Percentiles rank a stretch among this genome's conserved stretches.
Evolutionary conservation across 495 filamentous ascomycete genomes (phyloP).

Genomic region (Aspergillus egyptiacus): DNA sequence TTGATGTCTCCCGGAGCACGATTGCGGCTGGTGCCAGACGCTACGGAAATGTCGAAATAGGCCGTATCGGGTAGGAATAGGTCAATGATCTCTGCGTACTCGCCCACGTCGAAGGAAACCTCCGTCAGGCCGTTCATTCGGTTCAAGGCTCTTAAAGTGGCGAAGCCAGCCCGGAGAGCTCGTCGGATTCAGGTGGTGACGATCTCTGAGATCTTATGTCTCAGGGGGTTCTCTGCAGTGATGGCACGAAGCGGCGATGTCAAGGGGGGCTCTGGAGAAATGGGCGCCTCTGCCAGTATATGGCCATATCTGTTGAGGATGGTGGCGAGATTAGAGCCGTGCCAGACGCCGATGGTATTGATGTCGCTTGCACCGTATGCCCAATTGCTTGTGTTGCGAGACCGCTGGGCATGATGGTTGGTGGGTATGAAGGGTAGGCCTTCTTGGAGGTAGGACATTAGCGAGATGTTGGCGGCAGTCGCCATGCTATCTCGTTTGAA

Average conservation of each 20-base stretch:
- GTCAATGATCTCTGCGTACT: background rate
- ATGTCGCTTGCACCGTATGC: background rate
- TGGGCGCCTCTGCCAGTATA: no score
- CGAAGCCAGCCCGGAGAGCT: background rate
- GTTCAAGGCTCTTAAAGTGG: background rate
- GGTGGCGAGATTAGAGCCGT: background rate
- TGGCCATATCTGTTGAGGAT: no score
- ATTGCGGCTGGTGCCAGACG: background rate
- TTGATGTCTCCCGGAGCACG: background rate
- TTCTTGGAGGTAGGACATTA: no score
- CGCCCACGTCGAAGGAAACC: background rate
- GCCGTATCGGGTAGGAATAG: background rate
- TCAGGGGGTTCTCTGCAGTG: background rate
- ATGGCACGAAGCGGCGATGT: no score
- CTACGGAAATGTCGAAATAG: background rate
- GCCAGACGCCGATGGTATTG: background rate
- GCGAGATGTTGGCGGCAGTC: no score
- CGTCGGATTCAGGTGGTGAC: background rate
- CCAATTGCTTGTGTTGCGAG: background rate
- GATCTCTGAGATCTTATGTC: background rate
- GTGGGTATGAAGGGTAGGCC: no score
- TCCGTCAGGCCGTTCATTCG: background rate
- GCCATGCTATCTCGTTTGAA: no score
- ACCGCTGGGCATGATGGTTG: no score
- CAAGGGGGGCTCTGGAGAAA: no score